These are phyloP conservation scores for Rhizoctonia solani DNA, from an alignment of 1,284 basidiomycete species.

Conservation along the genomic window DNA sequence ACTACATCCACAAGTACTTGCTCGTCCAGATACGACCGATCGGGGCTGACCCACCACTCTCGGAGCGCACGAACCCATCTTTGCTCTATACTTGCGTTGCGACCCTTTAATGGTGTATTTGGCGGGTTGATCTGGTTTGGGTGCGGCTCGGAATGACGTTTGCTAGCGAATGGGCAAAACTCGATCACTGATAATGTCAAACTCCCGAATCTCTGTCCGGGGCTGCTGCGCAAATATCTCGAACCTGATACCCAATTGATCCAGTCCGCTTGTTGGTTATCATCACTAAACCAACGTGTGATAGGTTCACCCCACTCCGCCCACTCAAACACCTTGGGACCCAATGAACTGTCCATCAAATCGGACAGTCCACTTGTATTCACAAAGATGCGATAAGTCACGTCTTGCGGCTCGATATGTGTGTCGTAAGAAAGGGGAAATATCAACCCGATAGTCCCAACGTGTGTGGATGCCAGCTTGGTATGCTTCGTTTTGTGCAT, in stretches of 20 bases:
- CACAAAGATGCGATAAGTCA: background rate
- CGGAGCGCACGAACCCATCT: background rate
- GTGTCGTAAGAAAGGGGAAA: background rate
- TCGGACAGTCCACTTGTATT: background rate
- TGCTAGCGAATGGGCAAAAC: background rate
- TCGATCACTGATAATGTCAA: background rate
- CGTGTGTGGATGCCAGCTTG: background rate
- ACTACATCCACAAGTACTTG: background rate
- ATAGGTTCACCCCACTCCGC: constrained; percentile 14
- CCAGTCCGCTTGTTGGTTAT: background rate
- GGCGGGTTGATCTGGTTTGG: background rate
- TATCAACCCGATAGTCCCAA: background rate
- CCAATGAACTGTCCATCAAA: background rate
- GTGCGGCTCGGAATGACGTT: background rate
- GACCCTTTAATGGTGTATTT: background rate
- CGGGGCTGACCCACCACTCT: background rate
- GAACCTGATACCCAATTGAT: background rate
- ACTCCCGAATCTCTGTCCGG: background rate
- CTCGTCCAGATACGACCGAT: background rate
- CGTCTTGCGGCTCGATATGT: background rate
- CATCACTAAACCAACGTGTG: constrained; percentile 18
- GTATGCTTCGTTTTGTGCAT: no score
- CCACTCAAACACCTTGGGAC: background rate
- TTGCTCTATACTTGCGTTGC: background rate
- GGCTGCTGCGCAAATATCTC: background rate